Evolutionary conservation across 176 grass and related monocot species (phyloP).

Genomic region (Raddia distichophylla): DNA sequence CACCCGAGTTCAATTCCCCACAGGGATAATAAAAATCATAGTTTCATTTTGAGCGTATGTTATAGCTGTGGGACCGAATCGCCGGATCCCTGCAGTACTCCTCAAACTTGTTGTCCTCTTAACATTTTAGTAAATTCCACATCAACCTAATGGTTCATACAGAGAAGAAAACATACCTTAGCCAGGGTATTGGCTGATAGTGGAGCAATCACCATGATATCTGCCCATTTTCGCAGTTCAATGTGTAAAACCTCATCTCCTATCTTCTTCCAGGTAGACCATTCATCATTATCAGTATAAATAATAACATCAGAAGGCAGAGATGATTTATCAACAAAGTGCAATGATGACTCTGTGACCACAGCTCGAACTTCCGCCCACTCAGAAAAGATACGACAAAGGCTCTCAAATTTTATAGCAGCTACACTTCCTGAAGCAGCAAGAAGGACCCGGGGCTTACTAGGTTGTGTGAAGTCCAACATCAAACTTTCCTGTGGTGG

Average conservation of each 20-base stretch:
- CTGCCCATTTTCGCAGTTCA: conserved; percentile 92
- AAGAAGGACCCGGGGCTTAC: conserved; percentile 73
- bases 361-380: conserved; percentile 89
- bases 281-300: conserved; percentile 86
- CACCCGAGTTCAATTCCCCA: no score
- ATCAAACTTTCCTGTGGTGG: conserved; percentile 44
- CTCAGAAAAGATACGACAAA: conserved; percentile 75
- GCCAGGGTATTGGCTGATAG: conserved; percentile 91
- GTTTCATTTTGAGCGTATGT: no score
- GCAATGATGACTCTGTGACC: conserved; percentile 65
- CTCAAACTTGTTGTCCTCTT: not conserved
- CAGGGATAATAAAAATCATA: no score
- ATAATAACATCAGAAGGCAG: conserved; percentile 59
- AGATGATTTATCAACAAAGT: conserved; percentile 72
- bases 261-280: conserved; percentile 95
- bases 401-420: conserved; percentile 87
- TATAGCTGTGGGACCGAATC: no score
- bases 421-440: conserved; percentile 92
- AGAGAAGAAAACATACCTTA: conserved; percentile 54
- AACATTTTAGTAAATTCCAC: not conserved
- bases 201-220: conserved; percentile 83
- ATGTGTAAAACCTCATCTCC: conserved; percentile 94
- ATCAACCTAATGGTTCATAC: not conserved
- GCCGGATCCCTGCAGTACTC: no score
- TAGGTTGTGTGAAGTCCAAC: conserved; percentile 38